Evolutionary conservation across 23 red algal genomes (phyloP), one percentile per base, ranked within the genome.

Genomic region (Gracilaria caudata): DNA sequence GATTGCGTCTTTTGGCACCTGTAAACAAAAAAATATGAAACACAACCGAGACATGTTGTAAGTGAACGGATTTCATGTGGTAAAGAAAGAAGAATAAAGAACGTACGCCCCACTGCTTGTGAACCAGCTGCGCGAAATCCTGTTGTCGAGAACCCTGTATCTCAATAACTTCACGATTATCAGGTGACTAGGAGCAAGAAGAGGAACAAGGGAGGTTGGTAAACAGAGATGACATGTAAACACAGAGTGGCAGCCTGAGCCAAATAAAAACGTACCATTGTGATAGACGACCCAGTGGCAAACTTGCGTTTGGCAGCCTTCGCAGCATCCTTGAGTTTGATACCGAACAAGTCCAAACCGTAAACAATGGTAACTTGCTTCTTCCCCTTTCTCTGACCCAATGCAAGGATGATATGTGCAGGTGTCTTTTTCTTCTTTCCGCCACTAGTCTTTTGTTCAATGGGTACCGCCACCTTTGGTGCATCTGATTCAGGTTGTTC

Each of bases 281-380:
- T 77, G 35, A 83, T 77, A 20, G 89, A 84, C 5, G 80, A 75
- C 38, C 90, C 90, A 13, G 81, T 86, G 25, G 90, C 90, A 58
- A 93, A 86, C 46, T 85, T 86, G 47, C 60, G 80, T 58, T 93
- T 93, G 6, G 81, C 81, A 3, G 73, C 54, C 57, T 86, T 85
- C 25, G 90, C 80, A 40, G 90, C 90, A 34, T 93, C 90, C 44
- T 84, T 86, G 0, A 93, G 81, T 71, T 93, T 93, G 63, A 93
- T 93, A 23, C 82, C 90, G 46, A 93, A 93, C 54, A 93, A 44
- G 72, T 93, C 90, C 8, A 93, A 73, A 17, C 90, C 90, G 33
- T 86, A 86, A 9, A 93, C 90, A 46, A 93, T 86, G 53, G 90
- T 93, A 7, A 93, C 90, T 51, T 92, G 89, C 23, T 93, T 93